phyloP scores from a whole-genome alignment of 2,329 filamentous ascomycete species.

The Fusarium sp. region DNA sequence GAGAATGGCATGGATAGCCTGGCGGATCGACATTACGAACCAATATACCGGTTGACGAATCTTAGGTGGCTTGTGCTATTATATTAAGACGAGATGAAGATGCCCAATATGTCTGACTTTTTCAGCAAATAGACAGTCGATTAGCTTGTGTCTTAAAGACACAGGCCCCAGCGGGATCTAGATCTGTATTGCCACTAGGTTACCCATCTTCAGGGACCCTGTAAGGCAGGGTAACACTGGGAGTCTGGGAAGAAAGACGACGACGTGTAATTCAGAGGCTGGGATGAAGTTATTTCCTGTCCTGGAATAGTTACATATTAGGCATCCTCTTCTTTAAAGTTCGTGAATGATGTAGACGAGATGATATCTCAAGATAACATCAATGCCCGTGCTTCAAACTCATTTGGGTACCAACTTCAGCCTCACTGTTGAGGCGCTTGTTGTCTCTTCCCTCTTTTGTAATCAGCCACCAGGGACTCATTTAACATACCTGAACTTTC shows the following conservation, averaged over 20 bases:
- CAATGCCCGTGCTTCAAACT: conserved; percentile 6
- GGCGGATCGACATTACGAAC: conserved; percentile 29
- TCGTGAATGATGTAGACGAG: conserved; percentile 18
- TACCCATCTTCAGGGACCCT: conserved; percentile 10
- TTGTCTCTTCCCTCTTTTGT: conserved; percentile 14
- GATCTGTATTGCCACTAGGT: conserved; percentile 23
- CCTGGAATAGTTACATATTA: neutral
- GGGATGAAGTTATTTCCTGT: conserved; percentile 1
- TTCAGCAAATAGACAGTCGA: conserved; percentile 9
- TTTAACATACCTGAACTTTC: conserved; percentile 23
- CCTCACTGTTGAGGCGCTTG: conserved; percentile 6
- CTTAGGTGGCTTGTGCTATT: conserved; percentile 13
- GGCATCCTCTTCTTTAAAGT: conserved; percentile 5
- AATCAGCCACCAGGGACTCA: conserved; percentile 15
- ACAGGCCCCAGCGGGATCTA: conserved; percentile 19
- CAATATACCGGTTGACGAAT: conserved; percentile 9
- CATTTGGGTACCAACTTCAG: neutral
- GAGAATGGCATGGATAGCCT: conserved; percentile 37
- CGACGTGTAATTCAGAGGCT: conserved; percentile 10
- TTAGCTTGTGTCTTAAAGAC: conserved; percentile 17
- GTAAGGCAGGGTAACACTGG: conserved; percentile 7
- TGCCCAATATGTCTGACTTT: conserved; percentile 30
- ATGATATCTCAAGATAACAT: conserved; percentile 36
- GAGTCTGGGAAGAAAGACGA: neutral
- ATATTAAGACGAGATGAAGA: conserved; percentile 28